Evolutionary conservation across 1,284 basidiomycete genomes (phyloP).

Genomic region (Stygiomarasmius scandens): DNA sequence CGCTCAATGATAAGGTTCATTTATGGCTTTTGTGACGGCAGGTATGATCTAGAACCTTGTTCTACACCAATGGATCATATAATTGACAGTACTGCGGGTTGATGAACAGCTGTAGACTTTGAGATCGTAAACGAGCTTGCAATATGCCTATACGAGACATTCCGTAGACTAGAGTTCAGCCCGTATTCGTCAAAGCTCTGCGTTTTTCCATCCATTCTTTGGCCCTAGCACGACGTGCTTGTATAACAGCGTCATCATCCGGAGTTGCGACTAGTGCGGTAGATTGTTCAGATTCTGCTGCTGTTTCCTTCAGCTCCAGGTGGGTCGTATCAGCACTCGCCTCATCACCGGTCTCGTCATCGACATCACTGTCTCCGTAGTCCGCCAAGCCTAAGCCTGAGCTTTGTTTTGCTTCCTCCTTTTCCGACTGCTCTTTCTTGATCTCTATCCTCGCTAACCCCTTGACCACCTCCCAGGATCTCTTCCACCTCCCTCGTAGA

Average conservation of each 20-base stretch:
- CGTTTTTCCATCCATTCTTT: slow-evolving; percentile 59
- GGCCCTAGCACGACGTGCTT: slow-evolving; percentile 53
- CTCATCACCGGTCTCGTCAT: slow-evolving; percentile 14
- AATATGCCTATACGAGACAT: too few species aligned
- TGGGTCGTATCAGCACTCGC: neutral
- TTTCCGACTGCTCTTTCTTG: slow-evolving; percentile 33
- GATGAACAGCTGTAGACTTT: too few species aligned
- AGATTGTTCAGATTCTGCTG: slow-evolving; percentile 1
- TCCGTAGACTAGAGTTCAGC: too few species aligned
- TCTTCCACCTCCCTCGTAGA: slow-evolving; percentile 71
- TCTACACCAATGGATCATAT: too few species aligned
- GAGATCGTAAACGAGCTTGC: too few species aligned
- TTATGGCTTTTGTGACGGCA: too few species aligned
- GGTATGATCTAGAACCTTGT: too few species aligned
- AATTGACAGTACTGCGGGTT: too few species aligned
- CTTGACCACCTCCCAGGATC: slow-evolving; percentile 60
- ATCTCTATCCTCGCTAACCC: slow-evolving; percentile 41
- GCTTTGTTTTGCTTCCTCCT: slow-evolving; percentile 32
- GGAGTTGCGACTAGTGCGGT: neutral
- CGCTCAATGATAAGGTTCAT: too few species aligned
- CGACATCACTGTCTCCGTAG: slow-evolving; percentile 36
- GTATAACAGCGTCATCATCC: slow-evolving; percentile 40
- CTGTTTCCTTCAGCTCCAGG: too few species aligned
- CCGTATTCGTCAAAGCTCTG: neutral
- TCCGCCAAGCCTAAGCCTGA: slow-evolving; percentile 24